These are phyloP conservation scores for Sclerospora graminicola DNA, from an alignment of 352 stramenopile genomes.

Conservation along the genomic window DNA sequence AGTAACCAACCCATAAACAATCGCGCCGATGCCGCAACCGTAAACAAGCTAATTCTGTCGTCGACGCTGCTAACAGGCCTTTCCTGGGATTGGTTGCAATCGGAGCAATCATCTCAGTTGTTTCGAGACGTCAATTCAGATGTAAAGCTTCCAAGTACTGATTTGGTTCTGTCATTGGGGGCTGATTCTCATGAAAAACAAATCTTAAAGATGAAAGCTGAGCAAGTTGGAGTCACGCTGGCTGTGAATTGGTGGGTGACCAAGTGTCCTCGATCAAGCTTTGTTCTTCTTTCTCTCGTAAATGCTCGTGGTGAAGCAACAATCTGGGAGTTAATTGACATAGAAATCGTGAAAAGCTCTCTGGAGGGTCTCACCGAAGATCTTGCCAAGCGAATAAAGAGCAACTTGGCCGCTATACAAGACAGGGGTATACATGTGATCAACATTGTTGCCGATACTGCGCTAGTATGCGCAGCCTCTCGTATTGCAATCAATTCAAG, in stretches of 20 bases:
- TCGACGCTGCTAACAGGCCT: slow-evolving; percentile 32
- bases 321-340: slow-evolving; percentile 43
- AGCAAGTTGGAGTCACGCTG: slow-evolving; percentile 46
- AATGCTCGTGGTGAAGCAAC: slow-evolving; percentile 56
- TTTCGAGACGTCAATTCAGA: too few species aligned
- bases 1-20: too few species aligned
- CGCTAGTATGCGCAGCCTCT: slow-evolving; percentile 27
- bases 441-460: slow-evolving; percentile 54
- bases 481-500: slow-evolving; percentile 30
- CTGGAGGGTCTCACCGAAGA: slow-evolving; percentile 11
- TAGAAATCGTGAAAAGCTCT: slow-evolving; percentile 31
- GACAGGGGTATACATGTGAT: slow-evolving; percentile 49
- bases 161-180: slow-evolving; percentile 15
- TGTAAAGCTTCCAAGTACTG: slow-evolving; percentile 7
- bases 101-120: slow-evolving; percentile 30
- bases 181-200: slow-evolving; percentile 33
- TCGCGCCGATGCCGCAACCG: too few species aligned
- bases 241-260: slow-evolving; percentile 52
- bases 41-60: slow-evolving; percentile 19
- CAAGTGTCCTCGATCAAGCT: slow-evolving; percentile 36
- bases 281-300: slow-evolving; percentile 59
- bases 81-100: slow-evolving; percentile 50
- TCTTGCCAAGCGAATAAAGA: slow-evolving; percentile 45
- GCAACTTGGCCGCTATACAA: slow-evolving; percentile 26
- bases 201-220: slow-evolving; percentile 47